Conservation (phyloP, 1,284 basidiomycete species). For the Vanrija sp. region DNA sequence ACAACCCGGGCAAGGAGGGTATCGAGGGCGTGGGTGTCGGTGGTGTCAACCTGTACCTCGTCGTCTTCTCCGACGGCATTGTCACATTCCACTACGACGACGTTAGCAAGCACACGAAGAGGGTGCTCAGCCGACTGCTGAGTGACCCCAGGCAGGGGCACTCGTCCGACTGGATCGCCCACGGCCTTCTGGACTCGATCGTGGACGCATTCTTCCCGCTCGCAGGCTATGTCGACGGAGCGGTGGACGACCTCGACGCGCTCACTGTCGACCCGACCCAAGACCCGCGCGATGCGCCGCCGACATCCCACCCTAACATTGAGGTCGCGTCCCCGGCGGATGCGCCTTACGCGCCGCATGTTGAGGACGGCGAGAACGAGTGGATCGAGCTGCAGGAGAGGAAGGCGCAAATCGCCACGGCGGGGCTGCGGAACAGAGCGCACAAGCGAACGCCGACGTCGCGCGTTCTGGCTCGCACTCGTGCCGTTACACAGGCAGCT, state of each 20-base stretch:
- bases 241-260: conserved; percentile 73
- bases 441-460: too few relatives aligned
- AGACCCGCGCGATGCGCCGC: conserved; percentile 5
- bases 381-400: conserved; percentile 21
- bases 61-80: conserved; percentile 82
- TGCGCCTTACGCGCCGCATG: conserved; percentile 13
- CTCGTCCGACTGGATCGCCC: conserved; percentile 81
- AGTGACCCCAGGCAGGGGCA: conserved; percentile 23
- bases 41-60: conserved; percentile 81
- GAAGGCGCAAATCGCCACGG: background rate
- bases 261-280: conserved; percentile 55
- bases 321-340: background rate
- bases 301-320: background rate
- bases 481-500: too few relatives aligned
- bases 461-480: too few relatives aligned
- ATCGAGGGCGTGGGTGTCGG: conserved; percentile 62
- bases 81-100: conserved; percentile 94
- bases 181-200: conserved; percentile 87
- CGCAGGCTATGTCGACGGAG: conserved; percentile 74
- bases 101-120: conserved; percentile 77
- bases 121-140: conserved; percentile 68
- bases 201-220: conserved; percentile 93
- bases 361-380: conserved; percentile 7
- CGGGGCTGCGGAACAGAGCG: background rate
- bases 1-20: conserved; percentile 56